Evolutionary conservation across 352 stramenopile species (phyloP), one percentile per base, ranked within the genome.

Genomic region (Phytophthora fragariaefolia): DNA sequence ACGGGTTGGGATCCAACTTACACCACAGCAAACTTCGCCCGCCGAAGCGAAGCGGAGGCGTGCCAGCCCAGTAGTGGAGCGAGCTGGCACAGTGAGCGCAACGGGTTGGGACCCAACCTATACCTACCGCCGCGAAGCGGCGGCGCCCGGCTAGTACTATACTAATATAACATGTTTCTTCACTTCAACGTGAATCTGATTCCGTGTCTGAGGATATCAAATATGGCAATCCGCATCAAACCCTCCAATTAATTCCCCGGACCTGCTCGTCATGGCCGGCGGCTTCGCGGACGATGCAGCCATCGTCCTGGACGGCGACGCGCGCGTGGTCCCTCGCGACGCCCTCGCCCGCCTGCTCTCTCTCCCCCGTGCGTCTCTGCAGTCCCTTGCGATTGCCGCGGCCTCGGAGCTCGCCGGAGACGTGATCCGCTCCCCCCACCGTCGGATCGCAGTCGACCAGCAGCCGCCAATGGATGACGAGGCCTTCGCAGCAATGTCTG

Each of bases 401-500:
- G 53, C 50, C 38, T 56, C 42, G 6, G 73, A 78, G 24, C 54
- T 84, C 46, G 58, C 62, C 46, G 36, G 18, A 4, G 51, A 59
- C n/a, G 26, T 42, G 15, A 23, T 46, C 2, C 38, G 28, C 20
- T 38, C 32, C 2, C 12, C 13, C n/a, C 17, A 18, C 6, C 10
- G 23, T 26, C 32, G 46, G 58, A 59, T 65, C 32, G 46, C 42
- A 7, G 4, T 23, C 17, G 46, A 69, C 18, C 48, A 32, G 30
- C 48, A 48, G 10, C 34, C 30, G 27, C 18, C 15, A 4, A 58
- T 12, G 15, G 30, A 71, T 20, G 32, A 61, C 20, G 68, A 68
- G 22, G 28, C 59, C 0, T 79, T 73, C 24, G 68, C 57, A 50
- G 69, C 47, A 20, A 72, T 85, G 59, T 79, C 63, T 46, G 61